Evolutionary conservation across 139 green algal genomes (phyloP).

Genomic region (Bryopsis sp.): DNA sequence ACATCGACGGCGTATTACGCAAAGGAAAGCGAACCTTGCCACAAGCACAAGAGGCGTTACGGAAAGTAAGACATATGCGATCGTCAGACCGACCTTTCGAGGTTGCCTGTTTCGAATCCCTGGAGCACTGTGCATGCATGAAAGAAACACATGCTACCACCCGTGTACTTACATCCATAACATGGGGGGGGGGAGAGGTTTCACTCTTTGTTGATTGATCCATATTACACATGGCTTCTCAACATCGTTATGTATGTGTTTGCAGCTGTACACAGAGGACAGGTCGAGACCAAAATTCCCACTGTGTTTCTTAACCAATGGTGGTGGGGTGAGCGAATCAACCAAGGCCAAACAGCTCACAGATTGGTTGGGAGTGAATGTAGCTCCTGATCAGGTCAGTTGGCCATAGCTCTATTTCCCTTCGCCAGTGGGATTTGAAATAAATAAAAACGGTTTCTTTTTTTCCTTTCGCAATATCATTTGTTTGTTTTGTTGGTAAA

Average conservation of each 20-base stretch:
- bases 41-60: background rate
- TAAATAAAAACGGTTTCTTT: no score
- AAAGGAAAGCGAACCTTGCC: background rate
- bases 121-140: background rate
- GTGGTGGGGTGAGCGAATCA: conserved; percentile 22
- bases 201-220: no score
- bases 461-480: no score
- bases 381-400: conserved; percentile 35
- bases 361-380: conserved; percentile 49
- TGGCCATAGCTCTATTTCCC: no score
- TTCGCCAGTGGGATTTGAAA: no score
- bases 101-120: background rate
- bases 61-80: background rate
- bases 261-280: background rate
- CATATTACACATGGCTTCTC: no score
- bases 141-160: no score
- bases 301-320: background rate
- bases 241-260: no score
- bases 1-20: background rate
- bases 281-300: background rate
- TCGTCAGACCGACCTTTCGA: no score
- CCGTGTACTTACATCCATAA: no score
- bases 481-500: background rate
- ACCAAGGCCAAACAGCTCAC: conserved; percentile 63
- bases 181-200: no score